These are phyloP conservation scores for Lithohypha guttulata DNA, from an alignment of 2,329 filamentous ascomycete species.

Conservation along the genomic window DNA sequence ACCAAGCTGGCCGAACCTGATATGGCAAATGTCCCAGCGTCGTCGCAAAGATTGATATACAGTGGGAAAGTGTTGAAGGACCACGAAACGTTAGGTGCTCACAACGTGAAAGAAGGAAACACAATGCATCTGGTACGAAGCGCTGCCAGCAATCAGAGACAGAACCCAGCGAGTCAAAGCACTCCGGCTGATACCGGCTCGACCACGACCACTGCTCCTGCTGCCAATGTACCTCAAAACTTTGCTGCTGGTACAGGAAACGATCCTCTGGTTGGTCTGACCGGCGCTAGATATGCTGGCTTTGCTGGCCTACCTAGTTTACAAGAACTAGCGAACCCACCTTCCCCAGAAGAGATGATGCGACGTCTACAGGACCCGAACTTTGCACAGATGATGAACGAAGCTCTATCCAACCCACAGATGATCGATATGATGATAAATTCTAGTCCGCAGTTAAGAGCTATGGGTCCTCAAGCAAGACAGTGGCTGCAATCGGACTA, in stretches of 20 bases:
- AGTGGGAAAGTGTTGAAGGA: constrained; percentile 96
- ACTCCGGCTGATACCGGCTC: constrained; percentile 27
- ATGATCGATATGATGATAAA: constrained; percentile 93
- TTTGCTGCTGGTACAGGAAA: constrained; percentile 51
- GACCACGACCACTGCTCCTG: constrained; percentile 23
- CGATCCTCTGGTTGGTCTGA: constrained; percentile 81
- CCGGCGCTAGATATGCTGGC: constrained; percentile 85
- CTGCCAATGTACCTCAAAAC: constrained; percentile 36
- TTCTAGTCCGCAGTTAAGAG: constrained; percentile 70
- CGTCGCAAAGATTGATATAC: constrained; percentile 92
- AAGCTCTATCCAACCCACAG: constrained; percentile 88
- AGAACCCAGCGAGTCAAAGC: constrained; percentile 43
- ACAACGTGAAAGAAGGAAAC: constrained; percentile 94
- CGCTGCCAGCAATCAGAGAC: constrained; percentile 70
- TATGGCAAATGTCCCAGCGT: constrained; percentile 74
- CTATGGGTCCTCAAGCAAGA: constrained; percentile 60
- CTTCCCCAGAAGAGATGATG: constrained; percentile 68
- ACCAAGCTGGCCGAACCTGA: constrained; percentile 70
- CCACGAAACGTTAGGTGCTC: constrained; percentile 67
- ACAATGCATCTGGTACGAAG: constrained; percentile 96
- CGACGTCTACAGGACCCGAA: constrained; percentile 82
- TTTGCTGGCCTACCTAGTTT: constrained; percentile 79
- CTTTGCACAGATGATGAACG: constrained; percentile 78
- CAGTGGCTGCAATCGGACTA: constrained; percentile 80
- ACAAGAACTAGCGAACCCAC: constrained; percentile 86